Evolutionary conservation across 2,329 filamentous ascomycete species (phyloP), one percentile per base, ranked within the genome.

Genomic region (Xylariaceae sp.): DNA sequence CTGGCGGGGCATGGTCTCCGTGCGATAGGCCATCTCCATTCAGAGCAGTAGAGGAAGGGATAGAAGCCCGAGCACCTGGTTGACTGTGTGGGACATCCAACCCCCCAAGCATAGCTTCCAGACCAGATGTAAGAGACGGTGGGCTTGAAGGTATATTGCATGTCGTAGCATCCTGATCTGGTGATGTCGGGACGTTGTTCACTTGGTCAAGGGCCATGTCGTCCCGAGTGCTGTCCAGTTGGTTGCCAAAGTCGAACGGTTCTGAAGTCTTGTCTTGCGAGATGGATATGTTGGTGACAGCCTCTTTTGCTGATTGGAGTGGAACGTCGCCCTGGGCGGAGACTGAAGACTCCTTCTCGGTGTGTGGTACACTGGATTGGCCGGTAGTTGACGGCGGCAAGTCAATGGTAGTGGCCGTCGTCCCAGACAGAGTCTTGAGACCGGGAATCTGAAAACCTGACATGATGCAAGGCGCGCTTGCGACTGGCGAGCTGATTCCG

Each of bases 91-190:
- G n/a, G 15, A 62, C 53, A 19, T 63, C 62, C 33, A 66, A 48
- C 27, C 62, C 63, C 42, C 63, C 64, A 17, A 67, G 50, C 2
- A 66, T 49, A 46, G 64, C 64, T 42, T 68, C 65, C 10, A 67
- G 50, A 17, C 60, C 64, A n/a, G 63, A 63, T 5, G 60, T 66
- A 39, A 68, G 58, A 11, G 64, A 67, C 44, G 65, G 64, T 5
- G 64, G 64, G 38, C 63, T 66, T 18, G 63, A 58, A 7, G 63
- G 55, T 10, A 54, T 53, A 38, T 65, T 4, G 22, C 22, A 27
- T 27, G 22, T 27, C 22, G 22, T 27, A 27, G 22, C 22, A 27
- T 27, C 7, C 22, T 27, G 22, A 27, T 27, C 22, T 27, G 4
- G 22, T 27, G 22, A 27, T 4, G 22, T 27, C 4, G 22, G 22